Percentiles rank a stretch among this genome's conserved stretches.
These are phyloP conservation scores for Auriscalpium vulgare DNA, from an alignment of 768 basidiomycete genomes.

Conservation along the genomic window DNA sequence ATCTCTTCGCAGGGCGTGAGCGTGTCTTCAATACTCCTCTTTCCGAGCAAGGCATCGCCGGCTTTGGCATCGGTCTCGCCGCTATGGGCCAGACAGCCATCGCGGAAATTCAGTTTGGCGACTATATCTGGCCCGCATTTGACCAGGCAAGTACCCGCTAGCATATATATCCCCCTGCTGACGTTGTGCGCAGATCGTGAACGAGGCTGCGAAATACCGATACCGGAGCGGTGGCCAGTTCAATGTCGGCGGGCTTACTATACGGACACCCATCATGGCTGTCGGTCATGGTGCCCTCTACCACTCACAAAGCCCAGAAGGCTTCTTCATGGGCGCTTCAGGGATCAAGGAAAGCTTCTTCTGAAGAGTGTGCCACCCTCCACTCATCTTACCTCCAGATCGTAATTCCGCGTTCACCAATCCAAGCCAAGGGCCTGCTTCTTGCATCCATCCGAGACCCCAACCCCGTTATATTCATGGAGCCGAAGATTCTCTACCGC, in stretches of 20 bases:
- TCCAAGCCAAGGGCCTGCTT: slow-evolving; percentile 92
- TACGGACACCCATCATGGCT: slow-evolving; percentile 83
- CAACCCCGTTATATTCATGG: slow-evolving; percentile 93
- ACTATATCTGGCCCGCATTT: slow-evolving; percentile 92
- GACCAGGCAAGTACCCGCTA: slow-evolving; percentile 55
- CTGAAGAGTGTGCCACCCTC: not conserved
- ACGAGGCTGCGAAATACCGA: slow-evolving; percentile 89
- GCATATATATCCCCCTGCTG: not conserved
- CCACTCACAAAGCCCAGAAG: slow-evolving; percentile 93
- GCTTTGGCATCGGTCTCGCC: slow-evolving; percentile 88
- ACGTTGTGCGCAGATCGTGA: slow-evolving; percentile 55
- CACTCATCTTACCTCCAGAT: slow-evolving; percentile 27
- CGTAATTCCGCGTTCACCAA: slow-evolving; percentile 90
- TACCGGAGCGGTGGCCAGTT: slow-evolving; percentile 84
- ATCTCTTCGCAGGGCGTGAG: slow-evolving; percentile 53
- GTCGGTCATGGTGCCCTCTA: slow-evolving; percentile 91
- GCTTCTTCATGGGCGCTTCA: slow-evolving; percentile 85
- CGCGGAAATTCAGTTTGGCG: slow-evolving; percentile 87
- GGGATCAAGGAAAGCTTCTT: slow-evolving; percentile 63
- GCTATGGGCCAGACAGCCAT: slow-evolving; percentile 93
- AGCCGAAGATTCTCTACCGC: slow-evolving; percentile 89
- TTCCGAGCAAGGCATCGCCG: slow-evolving; percentile 90
- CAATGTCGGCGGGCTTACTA: slow-evolving; percentile 75
- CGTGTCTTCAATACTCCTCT: slow-evolving; percentile 94
- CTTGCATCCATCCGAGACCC: slow-evolving; percentile 85